Evolutionary conservation across 768 basidiomycete genomes (phyloP).

Genomic region (Tricholoma saponaceum): DNA sequence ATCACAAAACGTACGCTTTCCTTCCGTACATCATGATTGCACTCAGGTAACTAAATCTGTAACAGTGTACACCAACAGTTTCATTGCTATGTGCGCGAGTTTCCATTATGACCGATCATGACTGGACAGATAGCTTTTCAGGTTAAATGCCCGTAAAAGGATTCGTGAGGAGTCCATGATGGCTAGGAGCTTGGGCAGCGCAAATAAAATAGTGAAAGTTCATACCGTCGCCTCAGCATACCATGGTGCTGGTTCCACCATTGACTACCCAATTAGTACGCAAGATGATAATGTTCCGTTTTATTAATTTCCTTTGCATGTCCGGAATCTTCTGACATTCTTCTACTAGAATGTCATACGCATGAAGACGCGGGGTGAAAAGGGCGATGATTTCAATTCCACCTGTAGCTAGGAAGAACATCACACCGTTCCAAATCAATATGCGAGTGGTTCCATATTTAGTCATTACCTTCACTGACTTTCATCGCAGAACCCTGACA

Average conservation of each 20-base stretch:
- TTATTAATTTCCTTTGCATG: not conserved
- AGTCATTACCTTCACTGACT: not conserved
- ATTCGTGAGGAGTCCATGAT: conserved; percentile 9
- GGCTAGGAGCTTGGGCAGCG: conserved; percentile 4
- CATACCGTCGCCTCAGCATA: conserved; percentile 8
- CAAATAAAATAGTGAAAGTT: conserved; percentile 13
- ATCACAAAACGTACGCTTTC: conserved; percentile 16
- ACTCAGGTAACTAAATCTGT: not conserved
- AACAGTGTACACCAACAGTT: conserved; percentile 29
- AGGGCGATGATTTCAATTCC: conserved; percentile 1
- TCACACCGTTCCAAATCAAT: not conserved
- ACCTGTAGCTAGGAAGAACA: not conserved
- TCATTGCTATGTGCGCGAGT: conserved; percentile 23
- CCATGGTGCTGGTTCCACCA: not conserved
- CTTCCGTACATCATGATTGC: not conserved
- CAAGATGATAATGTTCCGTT: conserved; percentile 10
- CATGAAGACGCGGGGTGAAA: conserved; percentile 5
- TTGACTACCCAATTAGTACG: not conserved
- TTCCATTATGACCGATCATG: not conserved
- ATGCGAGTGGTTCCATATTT: not conserved
- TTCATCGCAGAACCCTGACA: not conserved
- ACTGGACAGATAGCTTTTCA: conserved; percentile 1
- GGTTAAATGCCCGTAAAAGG: conserved; percentile 20
- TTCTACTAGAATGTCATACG: conserved; percentile 1
- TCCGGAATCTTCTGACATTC: not conserved